A percentile compares a stretch with the other conserved stretches of the same genome.
These are phyloP conservation scores for Leishmania braziliensis DNA, from an alignment of 208 protist genomes.

Conservation along the genomic window DNA sequence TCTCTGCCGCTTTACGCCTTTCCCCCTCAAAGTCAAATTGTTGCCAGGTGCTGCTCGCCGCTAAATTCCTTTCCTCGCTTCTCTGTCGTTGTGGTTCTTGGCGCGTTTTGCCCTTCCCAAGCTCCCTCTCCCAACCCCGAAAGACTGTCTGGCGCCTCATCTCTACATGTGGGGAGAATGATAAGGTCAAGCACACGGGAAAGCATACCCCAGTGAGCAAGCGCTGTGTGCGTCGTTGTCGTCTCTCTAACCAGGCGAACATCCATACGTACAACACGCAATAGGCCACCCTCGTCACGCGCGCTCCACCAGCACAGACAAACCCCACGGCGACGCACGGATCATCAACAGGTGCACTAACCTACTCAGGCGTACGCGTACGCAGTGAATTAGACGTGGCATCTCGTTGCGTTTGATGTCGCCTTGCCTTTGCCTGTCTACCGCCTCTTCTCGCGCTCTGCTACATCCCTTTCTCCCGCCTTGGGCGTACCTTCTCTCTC, in stretches of 20 bases:
- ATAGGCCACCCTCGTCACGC: neutral
- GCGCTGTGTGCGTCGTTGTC: neutral
- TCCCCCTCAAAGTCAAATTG: neutral
- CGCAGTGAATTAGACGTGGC: neutral
- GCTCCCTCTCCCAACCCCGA: neutral
- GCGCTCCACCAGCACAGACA: neutral
- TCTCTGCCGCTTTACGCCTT: neutral
- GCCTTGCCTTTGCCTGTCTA: neutral
- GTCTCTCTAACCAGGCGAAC: neutral
- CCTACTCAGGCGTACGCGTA: neutral
- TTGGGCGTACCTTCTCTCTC: neutral
- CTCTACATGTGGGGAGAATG: neutral
- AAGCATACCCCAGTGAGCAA: neutral
- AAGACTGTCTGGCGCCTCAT: neutral
- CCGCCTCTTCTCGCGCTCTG: neutral
- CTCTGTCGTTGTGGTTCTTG: neutral
- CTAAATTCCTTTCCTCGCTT: neutral
- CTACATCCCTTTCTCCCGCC: neutral
- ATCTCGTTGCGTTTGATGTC: neutral
- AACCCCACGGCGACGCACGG: neutral
- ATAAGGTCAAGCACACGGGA: neutral
- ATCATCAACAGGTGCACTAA: neutral
- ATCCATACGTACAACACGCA: neutral
- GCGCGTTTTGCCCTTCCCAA: neutral
- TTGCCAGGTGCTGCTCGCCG: neutral